Conservation (phyloP, 345 rosid species). For the Sonneratia alba region DNA sequence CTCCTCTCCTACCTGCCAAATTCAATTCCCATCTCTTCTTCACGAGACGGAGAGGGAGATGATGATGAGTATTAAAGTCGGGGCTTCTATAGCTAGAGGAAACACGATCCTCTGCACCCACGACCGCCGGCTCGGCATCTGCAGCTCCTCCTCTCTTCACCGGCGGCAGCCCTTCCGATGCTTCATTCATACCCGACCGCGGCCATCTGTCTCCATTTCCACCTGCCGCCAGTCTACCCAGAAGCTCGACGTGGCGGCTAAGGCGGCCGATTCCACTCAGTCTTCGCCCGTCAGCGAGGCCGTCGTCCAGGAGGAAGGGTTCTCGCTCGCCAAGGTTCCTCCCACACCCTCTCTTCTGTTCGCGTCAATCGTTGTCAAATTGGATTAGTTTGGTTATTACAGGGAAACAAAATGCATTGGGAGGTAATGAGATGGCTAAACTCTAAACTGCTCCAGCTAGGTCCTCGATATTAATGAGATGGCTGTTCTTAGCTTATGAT, state of each 20-base stretch:
- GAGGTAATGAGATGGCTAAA: background rate
- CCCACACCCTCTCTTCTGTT: background rate
- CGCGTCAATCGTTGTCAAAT: background rate
- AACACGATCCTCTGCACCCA: conserved; percentile 17
- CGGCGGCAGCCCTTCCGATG: conserved; percentile 15
- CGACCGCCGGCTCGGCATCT: conserved; percentile 11
- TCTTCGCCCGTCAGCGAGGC: conserved; percentile 36
- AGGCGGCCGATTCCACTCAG: conserved; percentile 69
- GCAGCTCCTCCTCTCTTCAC: conserved; percentile 22
- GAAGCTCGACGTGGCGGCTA: conserved; percentile 21
- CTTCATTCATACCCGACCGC: conserved; percentile 10
- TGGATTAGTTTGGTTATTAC: background rate
- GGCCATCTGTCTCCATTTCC: conserved; percentile 2
- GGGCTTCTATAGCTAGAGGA: conserved; percentile 16
- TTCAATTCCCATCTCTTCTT: conserved; percentile 27
- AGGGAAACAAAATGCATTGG: background rate
- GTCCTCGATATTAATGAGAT: background rate
- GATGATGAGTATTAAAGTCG: conserved; percentile 24
- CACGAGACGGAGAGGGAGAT: background rate
- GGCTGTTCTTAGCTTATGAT: background rate
- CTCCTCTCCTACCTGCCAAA: conserved; percentile 10
- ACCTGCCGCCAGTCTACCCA: conserved; percentile 6
- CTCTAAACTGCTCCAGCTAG: background rate
- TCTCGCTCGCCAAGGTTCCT: conserved; percentile 68
- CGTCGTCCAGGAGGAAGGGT: conserved; percentile 58